phyloP scores from a whole-genome alignment of 2,329 filamentous ascomycete genomes.

The Venturia asperata region DNA sequence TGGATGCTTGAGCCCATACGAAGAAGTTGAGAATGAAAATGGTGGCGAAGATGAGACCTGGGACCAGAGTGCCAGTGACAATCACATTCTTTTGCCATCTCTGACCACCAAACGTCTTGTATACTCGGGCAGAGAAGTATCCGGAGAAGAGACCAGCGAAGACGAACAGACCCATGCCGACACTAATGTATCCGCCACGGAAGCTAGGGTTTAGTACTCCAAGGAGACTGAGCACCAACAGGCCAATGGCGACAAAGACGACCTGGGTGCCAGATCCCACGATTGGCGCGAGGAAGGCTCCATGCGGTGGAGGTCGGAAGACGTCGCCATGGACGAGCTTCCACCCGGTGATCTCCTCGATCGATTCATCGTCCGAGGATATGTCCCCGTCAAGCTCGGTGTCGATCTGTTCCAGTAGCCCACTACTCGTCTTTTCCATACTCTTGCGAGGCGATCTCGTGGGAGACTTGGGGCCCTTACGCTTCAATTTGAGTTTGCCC shows the following conservation, averaged over 20 bases:
- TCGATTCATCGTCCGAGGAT: constrained; percentile 60
- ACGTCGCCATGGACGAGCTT: constrained; percentile 85
- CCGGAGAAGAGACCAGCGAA: constrained; percentile 79
- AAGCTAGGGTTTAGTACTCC: constrained; percentile 80
- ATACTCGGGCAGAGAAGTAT: constrained; percentile 77
- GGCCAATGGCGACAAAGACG: constrained; percentile 68
- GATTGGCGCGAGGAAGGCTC: constrained; percentile 68
- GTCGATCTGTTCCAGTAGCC: constrained; percentile 57
- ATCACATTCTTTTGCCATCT: constrained; percentile 70
- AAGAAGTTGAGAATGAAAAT: constrained; percentile 80
- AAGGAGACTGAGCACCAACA: constrained; percentile 65
- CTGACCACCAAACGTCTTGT: constrained; percentile 72
- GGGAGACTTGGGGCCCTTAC: constrained; percentile 40
- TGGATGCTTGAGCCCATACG: constrained; percentile 83
- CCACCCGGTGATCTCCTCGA: constrained; percentile 81
- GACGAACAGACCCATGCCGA: constrained; percentile 74
- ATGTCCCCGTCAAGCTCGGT: constrained; percentile 45
- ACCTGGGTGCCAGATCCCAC: constrained; percentile 83
- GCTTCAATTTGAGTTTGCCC: constrained; percentile 52
- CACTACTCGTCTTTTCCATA: constrained; percentile 46
- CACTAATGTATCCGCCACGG: constrained; percentile 81
- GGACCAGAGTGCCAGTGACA: constrained; percentile 66
- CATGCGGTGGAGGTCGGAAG: constrained; percentile 65
- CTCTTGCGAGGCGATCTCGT: constrained; percentile 39
- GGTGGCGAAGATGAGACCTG: constrained; percentile 66